These are phyloP conservation scores for Fallopia convolvulus DNA, from an alignment of 148 eudicot genomes.

Conservation along the genomic window DNA sequence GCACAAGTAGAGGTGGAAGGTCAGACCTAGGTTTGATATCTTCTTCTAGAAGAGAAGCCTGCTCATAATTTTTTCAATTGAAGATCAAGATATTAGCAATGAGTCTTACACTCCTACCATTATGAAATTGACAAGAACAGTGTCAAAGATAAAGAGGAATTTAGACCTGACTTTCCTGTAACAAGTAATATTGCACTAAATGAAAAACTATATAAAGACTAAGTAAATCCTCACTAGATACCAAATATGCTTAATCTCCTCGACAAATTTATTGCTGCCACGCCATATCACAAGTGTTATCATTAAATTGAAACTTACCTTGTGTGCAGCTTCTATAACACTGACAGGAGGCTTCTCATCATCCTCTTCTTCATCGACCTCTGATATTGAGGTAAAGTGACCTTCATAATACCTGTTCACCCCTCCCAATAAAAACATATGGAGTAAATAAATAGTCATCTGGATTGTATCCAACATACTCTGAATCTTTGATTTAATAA, in stretches of 20 bases:
- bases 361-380: slow-evolving; percentile 49
- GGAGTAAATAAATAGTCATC: not conserved
- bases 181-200: not conserved
- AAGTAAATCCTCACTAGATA: not conserved
- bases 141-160: not conserved
- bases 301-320: slow-evolving; percentile 27
- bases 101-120: not conserved
- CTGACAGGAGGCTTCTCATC: slow-evolving; percentile 33
- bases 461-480: not conserved
- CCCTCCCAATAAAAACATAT: not conserved
- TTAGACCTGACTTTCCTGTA: not conserved
- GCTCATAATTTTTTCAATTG: slow-evolving; percentile 10
- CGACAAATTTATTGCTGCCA: not conserved
- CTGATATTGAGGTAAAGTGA: slow-evolving; percentile 58
- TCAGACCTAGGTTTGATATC: slow-evolving; percentile 66
- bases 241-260: not conserved
- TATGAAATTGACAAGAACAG: not conserved
- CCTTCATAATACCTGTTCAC: slow-evolving; percentile 84
- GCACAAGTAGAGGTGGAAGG: slow-evolving; percentile 85
- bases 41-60: slow-evolving; percentile 90
- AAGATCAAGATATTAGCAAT: not conserved
- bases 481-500: not conserved
- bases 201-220: not conserved
- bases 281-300: not conserved
- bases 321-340: slow-evolving; percentile 62